phyloP scores from a whole-genome alignment of 2,329 filamentous ascomycete genomes.

The Mycocentrospora acerina region DNA sequence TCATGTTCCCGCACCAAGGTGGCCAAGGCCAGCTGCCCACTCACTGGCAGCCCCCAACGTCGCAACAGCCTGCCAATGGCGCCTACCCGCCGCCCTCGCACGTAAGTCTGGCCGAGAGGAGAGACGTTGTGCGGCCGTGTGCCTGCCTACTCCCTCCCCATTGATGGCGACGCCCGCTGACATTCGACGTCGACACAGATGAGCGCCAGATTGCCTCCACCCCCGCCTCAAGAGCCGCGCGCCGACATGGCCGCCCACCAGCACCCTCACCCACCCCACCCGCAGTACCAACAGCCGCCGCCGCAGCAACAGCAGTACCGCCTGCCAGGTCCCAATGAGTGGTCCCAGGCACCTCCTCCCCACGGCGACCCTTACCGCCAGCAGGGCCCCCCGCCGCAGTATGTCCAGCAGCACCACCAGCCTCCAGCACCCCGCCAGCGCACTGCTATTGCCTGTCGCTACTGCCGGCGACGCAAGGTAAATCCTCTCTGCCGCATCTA shows the following conservation, averaged over 20 bases:
- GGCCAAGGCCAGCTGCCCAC: constrained; percentile 42
- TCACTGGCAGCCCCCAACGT: constrained; percentile 41
- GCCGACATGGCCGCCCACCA: constrained; percentile 50
- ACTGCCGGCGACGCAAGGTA: constrained; percentile 63
- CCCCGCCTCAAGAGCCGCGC: constrained; percentile 40
- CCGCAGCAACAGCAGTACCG: constrained; percentile 50
- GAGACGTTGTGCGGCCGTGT: no score
- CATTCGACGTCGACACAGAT: constrained; percentile 30
- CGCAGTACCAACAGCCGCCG: constrained; percentile 45
- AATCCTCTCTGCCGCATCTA: background rate
- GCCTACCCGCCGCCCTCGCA: constrained; percentile 39
- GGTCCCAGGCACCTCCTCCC: constrained; percentile 44
- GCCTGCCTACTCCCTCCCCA: no score
- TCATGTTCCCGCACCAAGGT: constrained; percentile 40
- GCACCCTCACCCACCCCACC: constrained; percentile 45
- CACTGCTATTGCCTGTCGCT: constrained; percentile 62
- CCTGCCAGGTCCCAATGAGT: constrained; percentile 50
- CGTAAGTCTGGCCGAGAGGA: constrained; percentile 41
- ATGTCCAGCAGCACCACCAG: constrained; percentile 41
- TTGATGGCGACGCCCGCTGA: constrained; percentile 19
- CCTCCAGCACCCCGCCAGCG: constrained; percentile 59
- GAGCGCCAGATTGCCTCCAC: constrained; percentile 34
- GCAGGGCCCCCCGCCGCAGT: constrained; percentile 45
- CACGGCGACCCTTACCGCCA: constrained; percentile 40
- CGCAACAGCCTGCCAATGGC: constrained; percentile 39